Conservation (phyloP, 176 grass and related monocot genomes). For the Musa itinerans region DNA sequence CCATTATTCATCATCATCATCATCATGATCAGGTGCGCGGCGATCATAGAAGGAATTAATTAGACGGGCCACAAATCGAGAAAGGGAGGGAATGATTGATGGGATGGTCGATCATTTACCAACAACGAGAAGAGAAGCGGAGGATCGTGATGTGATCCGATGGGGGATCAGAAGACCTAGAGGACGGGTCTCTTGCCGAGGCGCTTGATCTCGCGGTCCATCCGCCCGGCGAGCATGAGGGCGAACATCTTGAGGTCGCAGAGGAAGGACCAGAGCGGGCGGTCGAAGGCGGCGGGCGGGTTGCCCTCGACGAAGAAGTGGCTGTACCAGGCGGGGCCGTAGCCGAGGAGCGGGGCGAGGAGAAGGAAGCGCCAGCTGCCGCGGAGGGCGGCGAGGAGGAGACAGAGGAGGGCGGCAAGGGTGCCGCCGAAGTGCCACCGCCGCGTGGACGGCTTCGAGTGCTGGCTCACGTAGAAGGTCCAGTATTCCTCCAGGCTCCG, state of each 20-base stretch:
- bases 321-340: constrained; percentile 14
- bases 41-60: no score
- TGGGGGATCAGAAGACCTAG: background rate
- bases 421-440: constrained; percentile 11
- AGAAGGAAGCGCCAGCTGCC: background rate
- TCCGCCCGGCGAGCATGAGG: background rate
- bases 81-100: no score
- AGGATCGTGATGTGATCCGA: no score
- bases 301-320: constrained; percentile 11
- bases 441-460: constrained; percentile 4
- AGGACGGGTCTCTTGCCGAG: background rate
- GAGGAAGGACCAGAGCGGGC: background rate
- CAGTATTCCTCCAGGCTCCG: constrained; percentile 10
- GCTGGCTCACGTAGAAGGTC: constrained; percentile 9
- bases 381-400: background rate
- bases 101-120: no score
- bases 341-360: background rate
- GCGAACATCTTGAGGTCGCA: constrained; percentile 5
- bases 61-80: no score
- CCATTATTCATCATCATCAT: no score
- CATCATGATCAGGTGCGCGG: no score
- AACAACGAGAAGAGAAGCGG: no score
- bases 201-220: constrained; percentile 7
- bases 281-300: background rate
- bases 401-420: background rate